phyloP scores from a whole-genome alignment of 2,329 filamentous ascomycete genomes.

The Fusarium sp. region DNA sequence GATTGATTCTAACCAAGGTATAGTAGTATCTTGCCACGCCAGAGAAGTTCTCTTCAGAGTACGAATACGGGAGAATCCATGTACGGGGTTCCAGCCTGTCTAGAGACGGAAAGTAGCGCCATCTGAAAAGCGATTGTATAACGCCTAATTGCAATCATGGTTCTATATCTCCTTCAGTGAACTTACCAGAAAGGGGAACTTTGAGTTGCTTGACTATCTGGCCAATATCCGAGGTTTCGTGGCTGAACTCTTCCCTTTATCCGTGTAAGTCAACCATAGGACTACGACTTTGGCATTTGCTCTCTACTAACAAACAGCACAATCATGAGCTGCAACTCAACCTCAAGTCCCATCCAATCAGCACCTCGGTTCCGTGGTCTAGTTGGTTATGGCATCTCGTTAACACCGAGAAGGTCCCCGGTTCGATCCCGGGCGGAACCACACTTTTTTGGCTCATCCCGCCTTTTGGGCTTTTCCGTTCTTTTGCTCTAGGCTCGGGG shows the following conservation, averaged over 20 bases:
- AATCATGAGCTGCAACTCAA: neutral
- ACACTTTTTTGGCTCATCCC: neutral
- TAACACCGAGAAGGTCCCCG: conserved; percentile 27
- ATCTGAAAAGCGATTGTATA: too few relatives aligned
- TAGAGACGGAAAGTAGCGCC: too few relatives aligned
- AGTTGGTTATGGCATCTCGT: conserved; percentile 32
- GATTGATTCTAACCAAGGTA: too few relatives aligned
- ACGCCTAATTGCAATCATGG: too few relatives aligned
- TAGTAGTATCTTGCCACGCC: too few relatives aligned
- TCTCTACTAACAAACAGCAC: accelerated
- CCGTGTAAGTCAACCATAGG: neutral
- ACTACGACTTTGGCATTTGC: neutral
- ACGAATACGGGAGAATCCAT: too few relatives aligned
- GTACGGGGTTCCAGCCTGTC: too few relatives aligned
- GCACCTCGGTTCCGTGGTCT: conserved; percentile 15
- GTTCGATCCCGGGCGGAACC: conserved; percentile 28
- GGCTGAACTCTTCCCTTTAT: neutral
- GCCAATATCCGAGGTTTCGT: neutral
- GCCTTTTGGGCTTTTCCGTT: neutral
- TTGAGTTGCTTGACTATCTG: too few relatives aligned
- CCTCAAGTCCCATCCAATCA: neutral
- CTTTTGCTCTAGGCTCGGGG: too few relatives aligned
- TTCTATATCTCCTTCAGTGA: too few relatives aligned
- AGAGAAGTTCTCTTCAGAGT: too few relatives aligned
- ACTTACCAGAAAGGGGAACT: neutral